phyloP scores from a whole-genome alignment of 208 protist species.

The Kentomonas sorsogonicus region DNA sequence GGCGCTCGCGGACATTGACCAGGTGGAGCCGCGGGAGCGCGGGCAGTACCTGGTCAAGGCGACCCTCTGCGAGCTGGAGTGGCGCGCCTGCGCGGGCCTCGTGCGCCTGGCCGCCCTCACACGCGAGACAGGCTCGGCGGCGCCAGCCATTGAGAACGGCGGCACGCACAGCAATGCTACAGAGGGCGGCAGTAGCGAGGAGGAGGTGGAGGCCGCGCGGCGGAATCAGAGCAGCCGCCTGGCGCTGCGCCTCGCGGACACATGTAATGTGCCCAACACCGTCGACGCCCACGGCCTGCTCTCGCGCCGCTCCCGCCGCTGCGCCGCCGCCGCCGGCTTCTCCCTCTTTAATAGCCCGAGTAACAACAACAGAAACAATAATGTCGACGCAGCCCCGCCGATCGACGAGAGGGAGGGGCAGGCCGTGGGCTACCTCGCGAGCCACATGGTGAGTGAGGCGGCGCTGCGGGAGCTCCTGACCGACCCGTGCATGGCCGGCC shows the following conservation, averaged over 20 bases:
- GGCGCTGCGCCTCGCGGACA: no score
- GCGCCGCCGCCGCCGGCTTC: slow-evolving; percentile 3
- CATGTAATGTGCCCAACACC: slow-evolving; percentile 47
- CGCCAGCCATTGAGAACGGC: neutral
- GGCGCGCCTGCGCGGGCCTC: slow-evolving; percentile 37
- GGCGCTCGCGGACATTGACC: slow-evolving; percentile 26
- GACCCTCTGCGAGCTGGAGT: slow-evolving; percentile 55
- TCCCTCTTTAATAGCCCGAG: slow-evolving; percentile 2
- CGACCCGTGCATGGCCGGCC: slow-evolving; percentile 16
- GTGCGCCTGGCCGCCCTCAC: slow-evolving; percentile 25
- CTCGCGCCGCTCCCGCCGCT: slow-evolving; percentile 18
- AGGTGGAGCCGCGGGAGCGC: slow-evolving; percentile 36
- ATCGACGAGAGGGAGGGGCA: no score
- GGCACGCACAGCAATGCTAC: neutral
- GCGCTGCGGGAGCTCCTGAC: slow-evolving; percentile 24
- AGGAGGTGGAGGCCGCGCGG: slow-evolving; percentile 27
- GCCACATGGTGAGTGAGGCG: slow-evolving; percentile 18
- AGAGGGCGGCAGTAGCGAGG: neutral
- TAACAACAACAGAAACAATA: no score
- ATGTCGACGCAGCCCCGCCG: no score
- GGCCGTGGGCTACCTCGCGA: no score
- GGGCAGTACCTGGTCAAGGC: slow-evolving; percentile 51
- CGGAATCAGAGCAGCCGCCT: no score
- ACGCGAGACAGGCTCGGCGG: neutral
- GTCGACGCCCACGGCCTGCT: slow-evolving; percentile 31